phyloP scores from a whole-genome alignment of 2,329 filamentous ascomycete species.

The Ophiostoma triangulosporum region DNA sequence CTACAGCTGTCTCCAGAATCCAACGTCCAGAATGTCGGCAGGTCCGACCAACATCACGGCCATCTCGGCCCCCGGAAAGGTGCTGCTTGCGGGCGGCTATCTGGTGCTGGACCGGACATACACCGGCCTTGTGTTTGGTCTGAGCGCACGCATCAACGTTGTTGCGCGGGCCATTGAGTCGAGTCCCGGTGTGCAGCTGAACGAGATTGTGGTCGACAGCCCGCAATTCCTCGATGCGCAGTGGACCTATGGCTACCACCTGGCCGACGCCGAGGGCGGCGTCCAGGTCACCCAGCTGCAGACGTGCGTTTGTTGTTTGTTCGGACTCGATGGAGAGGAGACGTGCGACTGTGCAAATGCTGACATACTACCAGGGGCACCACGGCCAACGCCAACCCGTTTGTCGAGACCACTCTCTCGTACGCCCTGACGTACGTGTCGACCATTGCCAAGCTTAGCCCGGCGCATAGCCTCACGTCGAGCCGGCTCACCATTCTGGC shows the following conservation, averaged over 20 bases:
- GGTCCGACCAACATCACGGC: constrained; percentile 28
- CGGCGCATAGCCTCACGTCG: constrained; percentile 44
- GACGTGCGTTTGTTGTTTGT: constrained; percentile 42
- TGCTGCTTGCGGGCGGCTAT: constrained; percentile 87
- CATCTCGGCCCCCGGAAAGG: constrained; percentile 90
- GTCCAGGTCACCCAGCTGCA: constrained; percentile 68
- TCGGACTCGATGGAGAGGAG: neutral
- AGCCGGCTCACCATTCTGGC: constrained; percentile 75
- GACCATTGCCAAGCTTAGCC: constrained; percentile 21
- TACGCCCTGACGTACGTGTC: constrained; percentile 77
- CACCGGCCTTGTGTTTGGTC: constrained; percentile 59
- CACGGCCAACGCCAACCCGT: constrained; percentile 50
- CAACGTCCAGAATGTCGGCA: constrained; percentile 4
- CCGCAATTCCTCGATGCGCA: constrained; percentile 80
- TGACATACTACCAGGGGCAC: constrained; percentile 24
- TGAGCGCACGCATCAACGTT: constrained; percentile 55
- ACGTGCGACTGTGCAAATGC: too few species aligned
- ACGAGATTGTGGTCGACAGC: constrained; percentile 72
- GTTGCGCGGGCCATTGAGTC: constrained; percentile 43
- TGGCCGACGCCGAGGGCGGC: constrained; percentile 58
- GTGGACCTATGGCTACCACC: constrained; percentile 76
- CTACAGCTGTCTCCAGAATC: too few species aligned
- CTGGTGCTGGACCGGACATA: constrained; percentile 81
- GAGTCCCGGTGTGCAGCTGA: constrained; percentile 48
- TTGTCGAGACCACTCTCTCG: constrained; percentile 81